Conservation (phyloP, 225 moss, liverwort and hornwort species). For the Thuidium tamariscinum region DNA sequence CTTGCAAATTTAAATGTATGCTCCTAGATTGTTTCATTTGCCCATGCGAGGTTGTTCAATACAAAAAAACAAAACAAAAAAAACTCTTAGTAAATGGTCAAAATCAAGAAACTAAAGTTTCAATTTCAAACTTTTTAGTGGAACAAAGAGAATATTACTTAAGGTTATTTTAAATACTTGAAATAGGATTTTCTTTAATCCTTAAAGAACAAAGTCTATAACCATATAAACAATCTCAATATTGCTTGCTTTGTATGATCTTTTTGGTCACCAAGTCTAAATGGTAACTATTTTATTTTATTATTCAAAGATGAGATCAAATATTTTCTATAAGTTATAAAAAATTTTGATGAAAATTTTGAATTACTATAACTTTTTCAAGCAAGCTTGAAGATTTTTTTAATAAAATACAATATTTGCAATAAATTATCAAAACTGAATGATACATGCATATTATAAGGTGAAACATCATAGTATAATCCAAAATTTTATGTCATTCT, state of each 20-base stretch:
- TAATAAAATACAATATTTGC: background rate
- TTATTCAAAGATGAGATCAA: background rate
- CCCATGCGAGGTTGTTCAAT: too few species aligned
- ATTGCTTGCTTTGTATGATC: background rate
- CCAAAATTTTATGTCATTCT: accelerated
- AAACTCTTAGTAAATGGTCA: too few species aligned
- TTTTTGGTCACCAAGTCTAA: background rate
- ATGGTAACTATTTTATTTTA: background rate
- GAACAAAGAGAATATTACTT: too few species aligned
- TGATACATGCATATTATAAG: too few species aligned
- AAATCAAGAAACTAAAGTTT: too few species aligned
- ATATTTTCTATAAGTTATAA: background rate
- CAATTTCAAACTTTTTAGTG: too few species aligned
- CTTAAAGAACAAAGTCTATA: background rate
- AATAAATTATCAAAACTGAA: background rate
- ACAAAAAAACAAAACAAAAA: too few species aligned
- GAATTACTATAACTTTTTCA: background rate
- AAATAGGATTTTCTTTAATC: background rate
- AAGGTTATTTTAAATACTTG: too few species aligned
- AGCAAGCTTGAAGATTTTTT: background rate
- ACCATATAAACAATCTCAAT: background rate
- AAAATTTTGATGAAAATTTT: background rate
- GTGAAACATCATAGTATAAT: accelerated
- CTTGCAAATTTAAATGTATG: too few species aligned
- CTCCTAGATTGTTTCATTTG: too few species aligned